A percentile compares a stretch with the other conserved stretches of the same genome.
Evolutionary conservation across 179 eudicot genomes (phyloP).

Genomic region (Beta lomatogona): DNA sequence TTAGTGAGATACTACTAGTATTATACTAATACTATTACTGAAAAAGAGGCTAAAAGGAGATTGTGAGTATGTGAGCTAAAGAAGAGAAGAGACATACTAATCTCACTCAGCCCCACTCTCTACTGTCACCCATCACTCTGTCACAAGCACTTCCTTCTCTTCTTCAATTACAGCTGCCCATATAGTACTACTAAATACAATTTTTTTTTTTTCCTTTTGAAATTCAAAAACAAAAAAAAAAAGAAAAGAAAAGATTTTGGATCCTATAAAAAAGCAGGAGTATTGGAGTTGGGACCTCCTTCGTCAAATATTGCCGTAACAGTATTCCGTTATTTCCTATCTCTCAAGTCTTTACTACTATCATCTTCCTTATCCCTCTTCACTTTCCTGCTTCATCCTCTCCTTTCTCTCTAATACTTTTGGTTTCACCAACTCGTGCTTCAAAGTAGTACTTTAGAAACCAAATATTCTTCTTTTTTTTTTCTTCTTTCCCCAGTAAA

Average conservation of each 20-base stretch:
- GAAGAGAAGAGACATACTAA: not conserved
- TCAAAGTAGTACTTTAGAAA: not conserved
- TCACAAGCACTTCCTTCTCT: not conserved
- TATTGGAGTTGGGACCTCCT: not conserved
- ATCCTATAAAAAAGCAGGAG: slow-evolving; percentile 37
- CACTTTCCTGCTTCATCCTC: not conserved
- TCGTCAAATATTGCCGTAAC: not conserved
- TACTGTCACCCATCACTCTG: slow-evolving; percentile 3
- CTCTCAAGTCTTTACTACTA: not conserved
- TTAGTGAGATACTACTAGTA: too few relatives aligned
- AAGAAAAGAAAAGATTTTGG: not conserved
- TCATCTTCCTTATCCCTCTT: not conserved
- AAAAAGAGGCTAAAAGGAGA: too few relatives aligned
- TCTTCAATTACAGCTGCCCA: not conserved
- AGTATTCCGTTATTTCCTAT: not conserved
- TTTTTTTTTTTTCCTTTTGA: too few relatives aligned
- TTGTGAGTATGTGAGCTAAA: too few relatives aligned
- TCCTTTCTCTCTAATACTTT: not conserved
- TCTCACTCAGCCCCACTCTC: not conserved
- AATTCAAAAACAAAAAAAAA: not conserved
- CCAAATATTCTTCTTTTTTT: slow-evolving; percentile 11
- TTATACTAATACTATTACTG: too few relatives aligned
- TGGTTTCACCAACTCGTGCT: slow-evolving; percentile 11
- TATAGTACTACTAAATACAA: not conserved
- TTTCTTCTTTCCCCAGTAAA: too few relatives aligned